Evolutionary conservation across 2,329 filamentous ascomycete species (phyloP).

Genomic region (Aphanoascus verrucosus): DNA sequence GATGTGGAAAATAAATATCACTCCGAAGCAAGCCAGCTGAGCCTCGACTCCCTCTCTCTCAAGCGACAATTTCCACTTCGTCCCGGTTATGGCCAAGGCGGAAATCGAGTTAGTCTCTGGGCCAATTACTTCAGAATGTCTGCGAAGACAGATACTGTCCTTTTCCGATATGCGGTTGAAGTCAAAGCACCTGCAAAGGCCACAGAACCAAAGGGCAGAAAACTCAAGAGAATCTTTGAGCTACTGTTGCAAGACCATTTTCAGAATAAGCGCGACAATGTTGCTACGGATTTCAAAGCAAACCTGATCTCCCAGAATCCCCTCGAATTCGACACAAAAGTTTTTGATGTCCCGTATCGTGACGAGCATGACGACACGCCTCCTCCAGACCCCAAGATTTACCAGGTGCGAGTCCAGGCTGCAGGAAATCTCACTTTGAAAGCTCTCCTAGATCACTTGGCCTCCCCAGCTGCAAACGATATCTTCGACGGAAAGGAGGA

Average conservation of each 20-base stretch:
- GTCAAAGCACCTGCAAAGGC: conserved; percentile 20
- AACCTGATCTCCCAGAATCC: conserved; percentile 28
- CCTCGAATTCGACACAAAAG: conserved; percentile 19
- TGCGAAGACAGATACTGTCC: conserved; percentile 20
- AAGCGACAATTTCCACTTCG: conserved; percentile 25
- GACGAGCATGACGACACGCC: conserved; percentile 29
- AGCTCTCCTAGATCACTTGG: conserved; percentile 39
- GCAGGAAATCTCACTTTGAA: conserved; percentile 27
- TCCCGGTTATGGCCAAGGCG: conserved; percentile 30
- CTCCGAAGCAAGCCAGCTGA: conserved; percentile 15
- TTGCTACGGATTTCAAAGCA: conserved; percentile 34
- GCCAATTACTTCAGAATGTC: conserved; percentile 34
- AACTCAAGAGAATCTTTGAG: conserved; percentile 40
- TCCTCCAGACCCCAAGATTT: conserved; percentile 24
- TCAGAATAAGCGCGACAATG: conserved; percentile 18
- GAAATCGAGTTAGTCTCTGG: conserved; percentile 23
- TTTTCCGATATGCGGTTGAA: conserved; percentile 36
- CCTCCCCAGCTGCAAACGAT: conserved; percentile 26
- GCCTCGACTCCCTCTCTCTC: conserved; percentile 11
- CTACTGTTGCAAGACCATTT: conserved; percentile 35
- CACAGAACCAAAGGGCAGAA: conserved; percentile 28
- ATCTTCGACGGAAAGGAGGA: conserved; percentile 39
- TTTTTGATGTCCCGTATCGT: conserved; percentile 27
- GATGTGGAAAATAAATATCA: conserved; percentile 23
- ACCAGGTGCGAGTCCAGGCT: conserved; percentile 28